A percentile compares a stretch with the other conserved stretches of the same genome.
Conservation (phyloP, 305 asterid genomes). For the Fraxinus greggii region DNA sequence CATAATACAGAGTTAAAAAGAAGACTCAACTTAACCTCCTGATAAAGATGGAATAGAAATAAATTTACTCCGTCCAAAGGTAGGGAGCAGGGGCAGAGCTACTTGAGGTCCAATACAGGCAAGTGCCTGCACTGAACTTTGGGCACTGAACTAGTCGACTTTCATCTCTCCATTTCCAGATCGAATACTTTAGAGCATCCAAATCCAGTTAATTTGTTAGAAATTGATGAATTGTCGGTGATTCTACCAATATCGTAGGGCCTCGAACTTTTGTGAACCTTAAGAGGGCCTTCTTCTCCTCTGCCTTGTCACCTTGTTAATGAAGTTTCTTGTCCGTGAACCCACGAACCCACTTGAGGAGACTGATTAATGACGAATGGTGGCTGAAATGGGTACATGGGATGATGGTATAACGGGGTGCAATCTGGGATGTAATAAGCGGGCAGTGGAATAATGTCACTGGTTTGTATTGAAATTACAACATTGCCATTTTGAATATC, state of each 20-base stretch:
- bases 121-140: too few relatives aligned
- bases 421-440: constrained; percentile 31
- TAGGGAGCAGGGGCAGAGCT: too few relatives aligned
- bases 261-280: constrained; percentile 26
- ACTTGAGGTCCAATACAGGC: too few relatives aligned
- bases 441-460: constrained; percentile 2
- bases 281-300: constrained; percentile 27
- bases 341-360: constrained; percentile 41
- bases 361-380: not conserved
- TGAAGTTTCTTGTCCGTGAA: constrained; percentile 24
- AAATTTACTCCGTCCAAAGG: too few relatives aligned
- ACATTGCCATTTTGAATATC: constrained; percentile 20
- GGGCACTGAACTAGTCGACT: constrained; percentile 38
- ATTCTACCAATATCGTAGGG: constrained; percentile 11
- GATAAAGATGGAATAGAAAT: too few relatives aligned
- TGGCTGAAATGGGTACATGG: not conserved
- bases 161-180: constrained; percentile 35
- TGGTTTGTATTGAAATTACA: constrained; percentile 19
- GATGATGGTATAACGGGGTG: constrained; percentile 7
- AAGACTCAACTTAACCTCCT: too few relatives aligned
- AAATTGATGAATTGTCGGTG: constrained; percentile 24
- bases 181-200: constrained; percentile 60
- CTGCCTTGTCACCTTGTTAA: constrained; percentile 11
- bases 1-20: too few relatives aligned
- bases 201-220: constrained; percentile 42